Conservation (phyloP, 495 filamentous ascomycete species). For the Immersiella caudata region DNA sequence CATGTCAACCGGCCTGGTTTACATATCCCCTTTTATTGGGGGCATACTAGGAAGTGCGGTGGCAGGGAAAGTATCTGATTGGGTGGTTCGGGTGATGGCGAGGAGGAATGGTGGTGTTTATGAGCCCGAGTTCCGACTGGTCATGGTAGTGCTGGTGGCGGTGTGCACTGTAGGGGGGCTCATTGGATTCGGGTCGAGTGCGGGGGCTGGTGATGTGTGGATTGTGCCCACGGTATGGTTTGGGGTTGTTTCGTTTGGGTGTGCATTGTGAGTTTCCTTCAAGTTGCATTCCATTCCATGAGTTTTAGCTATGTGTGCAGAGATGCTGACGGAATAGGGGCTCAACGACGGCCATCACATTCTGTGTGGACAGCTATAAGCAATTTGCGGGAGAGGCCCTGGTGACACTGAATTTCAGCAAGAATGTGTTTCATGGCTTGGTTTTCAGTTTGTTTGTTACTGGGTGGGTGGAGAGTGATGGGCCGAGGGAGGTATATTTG, state of each 20-base stretch:
- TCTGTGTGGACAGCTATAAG: conserved; percentile 89
- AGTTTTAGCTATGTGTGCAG: not conserved
- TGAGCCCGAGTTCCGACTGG: conserved; percentile 91
- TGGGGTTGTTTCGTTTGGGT: conserved; percentile 89
- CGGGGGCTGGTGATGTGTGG: conserved; percentile 70
- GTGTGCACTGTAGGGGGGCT: conserved; percentile 81
- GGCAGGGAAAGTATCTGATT: conserved; percentile 84
- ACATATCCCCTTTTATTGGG: conserved; percentile 87
- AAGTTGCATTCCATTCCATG: too few species aligned
- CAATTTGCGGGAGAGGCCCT: conserved; percentile 94
- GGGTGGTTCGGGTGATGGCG: conserved; percentile 78
- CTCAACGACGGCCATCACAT: conserved; percentile 90
- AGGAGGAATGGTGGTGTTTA: conserved; percentile 86
- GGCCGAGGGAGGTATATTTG: conserved; percentile 76
- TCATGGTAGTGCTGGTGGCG: conserved; percentile 85
- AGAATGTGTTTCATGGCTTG: conserved; percentile 89
- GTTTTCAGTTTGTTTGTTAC: conserved; percentile 93
- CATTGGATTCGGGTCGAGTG: conserved; percentile 94
- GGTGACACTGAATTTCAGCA: conserved; percentile 92
- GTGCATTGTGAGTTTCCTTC: conserved; percentile 56
- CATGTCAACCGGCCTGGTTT: conserved; percentile 80
- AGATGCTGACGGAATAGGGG: conserved; percentile 42
- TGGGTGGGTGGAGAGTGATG: conserved; percentile 75
- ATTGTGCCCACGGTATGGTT: conserved; percentile 95
- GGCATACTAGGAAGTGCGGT: conserved; percentile 88